Evolutionary conservation across 1,284 basidiomycete genomes (phyloP).

Genomic region (Puccinia brachypodii): DNA sequence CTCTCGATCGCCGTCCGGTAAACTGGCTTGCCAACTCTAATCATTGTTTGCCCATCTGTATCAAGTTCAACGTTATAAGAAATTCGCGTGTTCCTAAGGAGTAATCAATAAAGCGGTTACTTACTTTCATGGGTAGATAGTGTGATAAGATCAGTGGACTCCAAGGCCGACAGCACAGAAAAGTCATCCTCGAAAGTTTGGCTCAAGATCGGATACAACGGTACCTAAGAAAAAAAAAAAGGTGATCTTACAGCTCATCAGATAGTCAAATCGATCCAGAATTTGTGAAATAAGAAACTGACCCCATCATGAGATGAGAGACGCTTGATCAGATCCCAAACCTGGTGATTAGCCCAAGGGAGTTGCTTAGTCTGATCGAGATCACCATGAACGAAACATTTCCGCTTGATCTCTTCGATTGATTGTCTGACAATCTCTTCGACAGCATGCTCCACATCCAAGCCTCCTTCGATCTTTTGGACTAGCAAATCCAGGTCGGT

Average conservation of each 20-base stretch:
- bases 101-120: not conserved
- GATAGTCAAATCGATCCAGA: not conserved
- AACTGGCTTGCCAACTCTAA: constrained; percentile 86
- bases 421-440: constrained; percentile 65
- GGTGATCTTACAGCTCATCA: not conserved
- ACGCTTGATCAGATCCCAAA: constrained; percentile 77
- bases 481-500: constrained; percentile 53
- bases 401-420: constrained; percentile 81
- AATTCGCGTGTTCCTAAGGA: not conserved
- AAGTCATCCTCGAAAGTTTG: constrained; percentile 28
- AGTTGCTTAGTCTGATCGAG: constrained; percentile 73
- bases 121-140: constrained; percentile 32
- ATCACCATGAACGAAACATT: constrained; percentile 84
- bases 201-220: constrained; percentile 13
- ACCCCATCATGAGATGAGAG: constrained; percentile 74
- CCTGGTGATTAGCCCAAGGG: constrained; percentile 79
- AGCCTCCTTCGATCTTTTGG: constrained; percentile 30
- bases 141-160: constrained; percentile 34
- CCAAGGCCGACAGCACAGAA: constrained; percentile 27
- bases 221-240: constrained; percentile 9
- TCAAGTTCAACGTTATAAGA: not conserved
- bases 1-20: constrained; percentile 79
- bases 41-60: constrained; percentile 75
- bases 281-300: constrained; percentile 47
- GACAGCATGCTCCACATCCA: constrained; percentile 10